phyloP scores from a whole-genome alignment of 2,329 filamentous ascomycete genomes.

The Fusarium fujikuroi region DNA sequence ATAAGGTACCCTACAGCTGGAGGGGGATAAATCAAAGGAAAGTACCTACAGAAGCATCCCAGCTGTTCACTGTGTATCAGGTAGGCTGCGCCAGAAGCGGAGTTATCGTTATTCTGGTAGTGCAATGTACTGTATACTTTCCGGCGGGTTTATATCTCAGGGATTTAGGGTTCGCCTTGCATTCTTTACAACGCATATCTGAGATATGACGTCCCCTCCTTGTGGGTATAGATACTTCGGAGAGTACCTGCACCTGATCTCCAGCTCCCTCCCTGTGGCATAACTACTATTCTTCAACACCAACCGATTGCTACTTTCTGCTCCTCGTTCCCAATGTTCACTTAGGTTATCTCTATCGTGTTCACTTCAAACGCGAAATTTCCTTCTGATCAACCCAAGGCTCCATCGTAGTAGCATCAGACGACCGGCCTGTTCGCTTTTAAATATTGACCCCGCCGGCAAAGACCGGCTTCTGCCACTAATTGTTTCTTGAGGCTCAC shows the following conservation, averaged over 20 bases:
- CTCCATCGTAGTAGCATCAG: slow-evolving; percentile 4
- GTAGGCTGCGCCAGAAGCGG: not conserved
- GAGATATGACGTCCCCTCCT: slow-evolving; percentile 28
- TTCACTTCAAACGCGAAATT: not conserved
- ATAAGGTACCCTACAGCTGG: slow-evolving; percentile 22
- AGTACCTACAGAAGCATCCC: not conserved
- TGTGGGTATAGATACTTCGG: slow-evolving; percentile 27
- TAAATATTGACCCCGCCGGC: slow-evolving; percentile 21
- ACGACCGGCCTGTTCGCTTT: slow-evolving; percentile 1
- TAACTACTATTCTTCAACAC: slow-evolving; percentile 20
- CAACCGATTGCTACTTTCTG: slow-evolving; percentile 4
- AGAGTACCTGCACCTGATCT: slow-evolving; percentile 15
- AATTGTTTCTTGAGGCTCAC: not conserved
- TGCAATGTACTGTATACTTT: slow-evolving; percentile 33
- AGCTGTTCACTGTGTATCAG: not conserved
- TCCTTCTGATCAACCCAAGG: not conserved
- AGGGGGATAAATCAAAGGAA: not conserved
- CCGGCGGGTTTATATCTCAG: not conserved
- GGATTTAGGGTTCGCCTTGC: not conserved
- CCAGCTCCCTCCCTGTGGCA: slow-evolving; percentile 9
- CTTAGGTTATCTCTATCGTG: not conserved
- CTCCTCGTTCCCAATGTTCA: not conserved
- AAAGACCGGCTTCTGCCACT: slow-evolving; percentile 24
- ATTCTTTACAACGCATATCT: slow-evolving; percentile 8
- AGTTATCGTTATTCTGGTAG: not conserved